Base-by-base conservation (phyloP, 1,139 yeast species). In the Torulaspora pretoriensis region DNA sequence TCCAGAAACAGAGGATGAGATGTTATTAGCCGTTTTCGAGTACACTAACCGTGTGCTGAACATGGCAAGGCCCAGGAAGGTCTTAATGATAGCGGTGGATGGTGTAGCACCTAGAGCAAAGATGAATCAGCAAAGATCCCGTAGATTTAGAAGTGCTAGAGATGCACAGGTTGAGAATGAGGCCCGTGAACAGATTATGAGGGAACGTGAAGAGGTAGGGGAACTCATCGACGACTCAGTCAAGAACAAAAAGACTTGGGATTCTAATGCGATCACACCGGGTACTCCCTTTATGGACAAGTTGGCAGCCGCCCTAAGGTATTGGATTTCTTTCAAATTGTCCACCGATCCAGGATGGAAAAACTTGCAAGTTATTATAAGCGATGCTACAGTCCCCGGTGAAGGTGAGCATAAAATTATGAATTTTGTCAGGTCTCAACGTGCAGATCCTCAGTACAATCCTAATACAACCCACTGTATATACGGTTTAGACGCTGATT, bases 61-160 rank as follows among this genome's bases (percentile, higher is more conserved):
- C 71, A 87, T 90, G 94, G 96, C 96, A 0, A 74, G 97, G 57
- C 99, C 99, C 0, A 72, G 98, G 46, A 89, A 90, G 63, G 81
- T 94, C 33, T 73, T 94, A 48, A 81, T 83, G 78, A 90, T 94
- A 67, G 97, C 98, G 1, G 95, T 94, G 42, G 99, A 94, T 71
- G 99, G 98, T 50, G 98, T 94, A 40, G 98, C 98, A 1, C 99
- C 99, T 17, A 74, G 98, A 60, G 98, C 98, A 35, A 92, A 92
- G 67, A 90, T 94, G 97, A 94, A 94, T 67, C 98, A 92, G 67
- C 99, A 92, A 68, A 78, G 99, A 55, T 81, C 96, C 2, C 81
- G 99, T 70, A 80, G 99, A 64, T 92, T 92, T 68, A 75, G 96
- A 56, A 80, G 95, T n/a, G 97, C 97, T 0, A 80, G 82, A 60